These are phyloP conservation scores for Priceomyces medius DNA, from an alignment of 805 yeast genomes.

Conservation along the genomic window DNA sequence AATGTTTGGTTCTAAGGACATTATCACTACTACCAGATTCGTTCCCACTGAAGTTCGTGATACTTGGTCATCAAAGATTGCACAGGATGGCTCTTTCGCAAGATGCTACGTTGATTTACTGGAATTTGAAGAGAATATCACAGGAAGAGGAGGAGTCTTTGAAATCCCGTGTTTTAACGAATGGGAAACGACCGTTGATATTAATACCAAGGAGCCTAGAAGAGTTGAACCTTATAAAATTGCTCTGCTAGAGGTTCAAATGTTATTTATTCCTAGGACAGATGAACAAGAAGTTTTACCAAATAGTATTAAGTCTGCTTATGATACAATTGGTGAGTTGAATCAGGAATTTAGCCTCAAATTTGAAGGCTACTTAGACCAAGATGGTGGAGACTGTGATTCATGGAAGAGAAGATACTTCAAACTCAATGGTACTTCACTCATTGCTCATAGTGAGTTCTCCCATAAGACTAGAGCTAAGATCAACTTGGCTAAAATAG, in stretches of 20 bases:
- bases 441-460: conserved; percentile 74
- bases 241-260: conserved; percentile 65
- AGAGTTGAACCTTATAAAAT: conserved; percentile 53
- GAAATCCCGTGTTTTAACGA: conserved; percentile 71
- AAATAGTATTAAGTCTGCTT: conserved; percentile 55
- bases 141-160: conserved; percentile 51
- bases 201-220: conserved; percentile 23
- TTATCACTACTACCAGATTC: conserved; percentile 49
- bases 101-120: conserved; percentile 66
- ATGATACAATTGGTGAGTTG: conserved; percentile 34
- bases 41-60: conserved; percentile 55
- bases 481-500: conserved; percentile 71
- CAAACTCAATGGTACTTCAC: conserved; percentile 65
- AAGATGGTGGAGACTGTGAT: conserved; percentile 88
- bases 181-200: conserved; percentile 56
- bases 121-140: conserved; percentile 54
- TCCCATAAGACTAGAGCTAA: conserved; percentile 69
- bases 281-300: conserved; percentile 65
- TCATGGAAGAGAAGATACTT: conserved; percentile 73
- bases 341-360: conserved; percentile 20
- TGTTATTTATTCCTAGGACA: conserved; percentile 67
- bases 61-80: conserved; percentile 62
- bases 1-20: conserved; percentile 47
- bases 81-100: conserved; percentile 88
- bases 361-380: conserved; percentile 73